These are phyloP conservation scores for Fabrea salina DNA, from an alignment of 169 alveolate species.

Conservation along the genomic window DNA sequence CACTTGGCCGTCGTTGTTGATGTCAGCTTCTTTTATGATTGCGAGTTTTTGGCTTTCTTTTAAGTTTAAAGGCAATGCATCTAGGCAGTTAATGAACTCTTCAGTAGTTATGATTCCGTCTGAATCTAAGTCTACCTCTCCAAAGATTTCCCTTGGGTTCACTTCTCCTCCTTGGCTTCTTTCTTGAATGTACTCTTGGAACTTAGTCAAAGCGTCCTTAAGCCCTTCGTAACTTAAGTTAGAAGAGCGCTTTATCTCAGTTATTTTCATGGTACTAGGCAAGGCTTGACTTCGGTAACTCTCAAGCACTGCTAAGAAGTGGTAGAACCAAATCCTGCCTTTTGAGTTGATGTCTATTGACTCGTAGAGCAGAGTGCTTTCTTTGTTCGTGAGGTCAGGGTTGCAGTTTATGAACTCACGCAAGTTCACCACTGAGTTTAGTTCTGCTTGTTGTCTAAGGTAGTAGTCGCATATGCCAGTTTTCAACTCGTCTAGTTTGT, in stretches of 20 bases:
- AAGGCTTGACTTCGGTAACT: not conserved
- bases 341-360: not conserved
- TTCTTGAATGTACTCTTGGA: not conserved
- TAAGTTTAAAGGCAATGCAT: not conserved
- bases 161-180: not conserved
- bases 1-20: not conserved
- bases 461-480: not conserved
- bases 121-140: not conserved
- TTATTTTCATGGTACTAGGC: not conserved
- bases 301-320: constrained; percentile 3
- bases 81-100: not conserved
- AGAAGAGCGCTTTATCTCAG: not conserved
- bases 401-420: not conserved
- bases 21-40: not conserved
- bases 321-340: constrained; percentile 1
- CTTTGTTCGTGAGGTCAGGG: not conserved
- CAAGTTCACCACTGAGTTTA: not conserved
- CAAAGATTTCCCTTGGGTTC: not conserved
- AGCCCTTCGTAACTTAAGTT: not conserved
- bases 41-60: not conserved
- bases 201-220: not conserved
- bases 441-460: not conserved
- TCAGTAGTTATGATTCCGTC: constrained; percentile 22
- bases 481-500: not conserved
- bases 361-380: not conserved